Conservation (phyloP, 345 rosid species). For the Rhodamnia argentea region DNA sequence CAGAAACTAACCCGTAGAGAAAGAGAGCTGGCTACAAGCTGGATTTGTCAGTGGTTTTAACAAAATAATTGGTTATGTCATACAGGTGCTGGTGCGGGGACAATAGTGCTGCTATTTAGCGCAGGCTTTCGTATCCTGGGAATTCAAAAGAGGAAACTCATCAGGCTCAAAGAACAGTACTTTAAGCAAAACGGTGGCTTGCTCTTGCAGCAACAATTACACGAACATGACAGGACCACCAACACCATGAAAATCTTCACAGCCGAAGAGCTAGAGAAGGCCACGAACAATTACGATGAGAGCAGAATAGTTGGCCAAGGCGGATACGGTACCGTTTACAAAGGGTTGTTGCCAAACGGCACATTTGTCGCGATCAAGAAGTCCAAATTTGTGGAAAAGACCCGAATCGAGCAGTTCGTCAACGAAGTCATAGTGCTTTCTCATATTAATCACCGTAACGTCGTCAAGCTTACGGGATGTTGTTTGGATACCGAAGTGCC, state of each 20-base stretch:
- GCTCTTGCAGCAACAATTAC: constrained; percentile 16
- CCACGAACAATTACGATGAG: constrained; percentile 21
- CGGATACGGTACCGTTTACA: no score
- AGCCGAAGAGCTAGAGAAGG: constrained; percentile 22
- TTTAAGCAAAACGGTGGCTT: constrained; percentile 24
- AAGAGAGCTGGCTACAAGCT: no score
- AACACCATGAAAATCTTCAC: constrained; percentile 17
- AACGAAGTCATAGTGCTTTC: constrained; percentile 35
- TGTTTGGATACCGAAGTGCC: constrained; percentile 41
- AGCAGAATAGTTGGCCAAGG: constrained; percentile 26
- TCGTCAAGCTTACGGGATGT: constrained; percentile 35
- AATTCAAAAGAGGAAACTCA: constrained; percentile 1
- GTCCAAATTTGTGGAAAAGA: constrained; percentile 21
- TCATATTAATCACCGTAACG: constrained; percentile 36
- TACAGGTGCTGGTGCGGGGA: no score
- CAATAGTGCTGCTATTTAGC: not conserved
- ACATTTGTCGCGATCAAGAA: constrained; percentile 32
- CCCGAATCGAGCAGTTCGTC: constrained; percentile 33
- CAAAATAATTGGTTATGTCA: no score
- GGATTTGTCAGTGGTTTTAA: no score
- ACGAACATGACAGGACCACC: not conserved
- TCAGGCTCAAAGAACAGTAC: constrained; percentile 1
- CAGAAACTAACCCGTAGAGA: no score
- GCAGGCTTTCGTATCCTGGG: not conserved
- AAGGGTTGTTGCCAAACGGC: constrained; percentile 24